Evolutionary conservation across 2,329 filamentous ascomycete species (phyloP).

Genomic region (Pestalotiopsis sp.): DNA sequence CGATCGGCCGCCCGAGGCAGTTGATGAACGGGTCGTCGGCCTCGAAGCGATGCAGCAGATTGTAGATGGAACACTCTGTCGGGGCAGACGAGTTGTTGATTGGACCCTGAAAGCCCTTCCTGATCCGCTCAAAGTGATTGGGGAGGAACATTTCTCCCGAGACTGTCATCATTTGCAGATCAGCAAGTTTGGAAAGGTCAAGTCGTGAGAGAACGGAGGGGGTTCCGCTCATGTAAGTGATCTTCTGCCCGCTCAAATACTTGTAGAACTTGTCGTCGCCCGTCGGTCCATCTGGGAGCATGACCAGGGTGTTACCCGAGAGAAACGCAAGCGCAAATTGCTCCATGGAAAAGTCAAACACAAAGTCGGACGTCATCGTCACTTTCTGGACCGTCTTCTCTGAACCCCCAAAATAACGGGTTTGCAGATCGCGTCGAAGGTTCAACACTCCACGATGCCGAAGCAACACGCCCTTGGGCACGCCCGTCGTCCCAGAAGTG

Average conservation of each 20-base stretch:
- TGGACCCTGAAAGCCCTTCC: constrained; percentile 71
- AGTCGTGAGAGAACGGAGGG: neutral
- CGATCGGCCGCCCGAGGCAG: constrained; percentile 75
- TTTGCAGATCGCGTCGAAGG: constrained; percentile 69
- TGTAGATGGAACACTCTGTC: constrained; percentile 72
- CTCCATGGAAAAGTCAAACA: constrained; percentile 88
- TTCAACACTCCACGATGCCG: constrained; percentile 66
- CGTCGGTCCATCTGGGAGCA: constrained; percentile 68
- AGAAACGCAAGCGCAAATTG: constrained; percentile 79
- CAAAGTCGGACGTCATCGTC: constrained; percentile 76
- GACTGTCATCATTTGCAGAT: neutral
- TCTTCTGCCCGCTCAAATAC: neutral
- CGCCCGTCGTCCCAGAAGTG: constrained; percentile 13
- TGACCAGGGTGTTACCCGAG: constrained; percentile 74
- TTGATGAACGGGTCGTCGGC: constrained; percentile 57
- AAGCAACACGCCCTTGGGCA: constrained; percentile 12
- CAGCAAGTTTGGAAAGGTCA: neutral
- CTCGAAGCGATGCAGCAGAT: constrained; percentile 76
- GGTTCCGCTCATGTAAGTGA: constrained; percentile 1
- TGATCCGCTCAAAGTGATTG: constrained; percentile 53
- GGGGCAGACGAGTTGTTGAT: constrained; percentile 85
- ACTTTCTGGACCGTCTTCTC: constrained; percentile 69
- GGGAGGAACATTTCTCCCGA: neutral
- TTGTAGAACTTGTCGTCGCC: neutral
- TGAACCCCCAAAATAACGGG: constrained; percentile 64